Conservation (phyloP, 1,284 basidiomycete genomes). For the Sutorius eximius region DNA sequence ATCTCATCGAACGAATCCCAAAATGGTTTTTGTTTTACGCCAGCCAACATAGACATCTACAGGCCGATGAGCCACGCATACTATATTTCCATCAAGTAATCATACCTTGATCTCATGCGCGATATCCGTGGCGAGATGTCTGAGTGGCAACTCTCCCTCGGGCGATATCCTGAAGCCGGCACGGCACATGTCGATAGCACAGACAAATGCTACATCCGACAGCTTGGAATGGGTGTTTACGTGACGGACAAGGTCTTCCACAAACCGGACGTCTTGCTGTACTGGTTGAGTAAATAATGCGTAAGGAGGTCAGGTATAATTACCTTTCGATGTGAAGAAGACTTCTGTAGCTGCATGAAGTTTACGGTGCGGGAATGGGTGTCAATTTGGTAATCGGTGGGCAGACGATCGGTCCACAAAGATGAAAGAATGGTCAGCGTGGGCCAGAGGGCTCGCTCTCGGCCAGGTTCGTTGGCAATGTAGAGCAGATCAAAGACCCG, state of each 20-base stretch:
- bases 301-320: neutral
- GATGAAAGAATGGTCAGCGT: slow-evolving; percentile 77
- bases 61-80: slow-evolving; percentile 6
- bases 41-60: slow-evolving; percentile 50
- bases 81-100: neutral
- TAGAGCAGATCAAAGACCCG: slow-evolving; percentile 80
- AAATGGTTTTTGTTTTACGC: slow-evolving; percentile 58
- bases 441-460: slow-evolving; percentile 75
- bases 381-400: slow-evolving; percentile 50
- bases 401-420: slow-evolving; percentile 75
- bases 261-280: slow-evolving; percentile 52
- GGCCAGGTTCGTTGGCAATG: slow-evolving; percentile 53
- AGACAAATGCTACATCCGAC: slow-evolving; percentile 67
- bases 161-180: slow-evolving; percentile 72
- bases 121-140: slow-evolving; percentile 68
- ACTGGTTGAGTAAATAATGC: slow-evolving; percentile 4
- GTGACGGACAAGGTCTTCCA: slow-evolving; percentile 56
- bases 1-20: slow-evolving; percentile 72
- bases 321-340: slow-evolving; percentile 43
- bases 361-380: slow-evolving; percentile 35
- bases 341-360: slow-evolving; percentile 36
- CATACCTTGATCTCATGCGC: slow-evolving; percentile 77
- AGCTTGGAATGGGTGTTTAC: slow-evolving; percentile 52
- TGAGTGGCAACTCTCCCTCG: slow-evolving; percentile 68
- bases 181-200: slow-evolving; percentile 79